phyloP scores from a whole-genome alignment of 2,329 filamentous ascomycete genomes.

The Aureobasidium sp. region DNA sequence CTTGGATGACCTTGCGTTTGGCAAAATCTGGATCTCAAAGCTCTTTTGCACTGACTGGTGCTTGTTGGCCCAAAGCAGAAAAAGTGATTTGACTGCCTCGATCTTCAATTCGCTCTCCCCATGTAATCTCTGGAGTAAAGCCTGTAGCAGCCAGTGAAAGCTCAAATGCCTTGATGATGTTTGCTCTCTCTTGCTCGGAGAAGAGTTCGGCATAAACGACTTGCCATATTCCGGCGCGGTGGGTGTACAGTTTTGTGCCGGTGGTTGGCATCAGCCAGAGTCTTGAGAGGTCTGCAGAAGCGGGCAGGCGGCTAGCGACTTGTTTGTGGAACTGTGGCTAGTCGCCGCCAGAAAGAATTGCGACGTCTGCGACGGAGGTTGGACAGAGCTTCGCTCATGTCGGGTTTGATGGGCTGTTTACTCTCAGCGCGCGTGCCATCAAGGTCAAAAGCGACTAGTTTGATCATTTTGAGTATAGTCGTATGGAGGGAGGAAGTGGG shows the following conservation, averaged over 20 bases:
- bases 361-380: conserved; percentile 35
- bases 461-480: conserved; percentile 24
- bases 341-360: conserved; percentile 37
- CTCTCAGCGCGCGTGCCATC: conserved; percentile 33
- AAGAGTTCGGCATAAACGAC: conserved; percentile 35
- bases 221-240: conserved; percentile 26
- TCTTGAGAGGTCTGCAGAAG: conserved; percentile 30
- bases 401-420: conserved; percentile 31
- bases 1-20: conserved; percentile 35
- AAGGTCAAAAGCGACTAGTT: conserved; percentile 33
- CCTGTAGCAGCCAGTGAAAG: conserved; percentile 30
- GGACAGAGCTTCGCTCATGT: conserved; percentile 30
- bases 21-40: conserved; percentile 35
- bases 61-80: conserved; percentile 36
- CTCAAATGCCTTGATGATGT: conserved; percentile 32
- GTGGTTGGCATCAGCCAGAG: conserved; percentile 40
- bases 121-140: conserved; percentile 33
- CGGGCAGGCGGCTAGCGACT: conserved; percentile 32
- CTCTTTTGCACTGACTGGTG: conserved; percentile 32
- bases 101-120: conserved; percentile 36
- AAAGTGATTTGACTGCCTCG: conserved; percentile 39
- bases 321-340: conserved; percentile 39
- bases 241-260: conserved; percentile 36
- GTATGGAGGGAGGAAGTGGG: background rate
- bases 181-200: conserved; percentile 24